Conservation (phyloP, 2,329 filamentous ascomycete species). For the Paracoccidioides lutzii region DNA sequence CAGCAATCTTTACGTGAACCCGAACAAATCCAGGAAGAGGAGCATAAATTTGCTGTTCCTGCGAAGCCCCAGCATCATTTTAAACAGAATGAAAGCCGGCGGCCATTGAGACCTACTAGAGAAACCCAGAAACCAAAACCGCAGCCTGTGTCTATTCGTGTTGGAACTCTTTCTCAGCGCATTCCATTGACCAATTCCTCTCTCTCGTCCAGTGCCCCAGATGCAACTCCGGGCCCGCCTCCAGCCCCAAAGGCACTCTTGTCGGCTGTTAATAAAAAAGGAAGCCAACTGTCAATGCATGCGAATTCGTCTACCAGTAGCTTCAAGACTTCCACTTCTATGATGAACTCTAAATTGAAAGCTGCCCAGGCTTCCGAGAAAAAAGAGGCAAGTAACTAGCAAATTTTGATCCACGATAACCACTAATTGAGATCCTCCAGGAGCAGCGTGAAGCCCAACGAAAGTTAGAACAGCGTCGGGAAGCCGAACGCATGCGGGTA, state of each 20-base stretch:
- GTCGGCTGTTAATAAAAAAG: slow-evolving; percentile 45
- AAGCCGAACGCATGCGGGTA: slow-evolving; percentile 64
- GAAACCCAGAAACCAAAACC: slow-evolving; percentile 35
- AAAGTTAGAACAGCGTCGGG: slow-evolving; percentile 68
- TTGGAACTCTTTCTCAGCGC: slow-evolving; percentile 36
- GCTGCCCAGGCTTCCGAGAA: slow-evolving; percentile 66
- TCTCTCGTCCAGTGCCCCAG: slow-evolving; percentile 40
- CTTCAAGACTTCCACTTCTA: slow-evolving; percentile 53
- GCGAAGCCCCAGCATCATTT: slow-evolving; percentile 14
- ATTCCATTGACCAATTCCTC: slow-evolving; percentile 38
- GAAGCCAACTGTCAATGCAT: slow-evolving; percentile 54
- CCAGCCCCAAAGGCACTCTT: slow-evolving; percentile 32
- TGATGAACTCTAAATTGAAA: slow-evolving; percentile 51
- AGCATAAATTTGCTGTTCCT: slow-evolving; percentile 17
- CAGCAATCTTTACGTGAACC: slow-evolving; percentile 20
- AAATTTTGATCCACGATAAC: slow-evolving; percentile 1
- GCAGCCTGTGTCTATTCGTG: slow-evolving; percentile 36
- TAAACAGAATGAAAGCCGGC: slow-evolving; percentile 26
- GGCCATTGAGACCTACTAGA: slow-evolving; percentile 32
- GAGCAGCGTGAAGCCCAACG: slow-evolving; percentile 69
- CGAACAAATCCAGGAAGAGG: slow-evolving; percentile 18
- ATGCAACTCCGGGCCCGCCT: slow-evolving; percentile 21
- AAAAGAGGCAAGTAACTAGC: slow-evolving; percentile 45
- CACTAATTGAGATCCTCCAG: slow-evolving; percentile 17
- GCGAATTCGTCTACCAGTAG: slow-evolving; percentile 40